Base-by-base conservation (phyloP, 2,329 filamentous ascomycete species). In the Fusarium sarcochroum region DNA sequence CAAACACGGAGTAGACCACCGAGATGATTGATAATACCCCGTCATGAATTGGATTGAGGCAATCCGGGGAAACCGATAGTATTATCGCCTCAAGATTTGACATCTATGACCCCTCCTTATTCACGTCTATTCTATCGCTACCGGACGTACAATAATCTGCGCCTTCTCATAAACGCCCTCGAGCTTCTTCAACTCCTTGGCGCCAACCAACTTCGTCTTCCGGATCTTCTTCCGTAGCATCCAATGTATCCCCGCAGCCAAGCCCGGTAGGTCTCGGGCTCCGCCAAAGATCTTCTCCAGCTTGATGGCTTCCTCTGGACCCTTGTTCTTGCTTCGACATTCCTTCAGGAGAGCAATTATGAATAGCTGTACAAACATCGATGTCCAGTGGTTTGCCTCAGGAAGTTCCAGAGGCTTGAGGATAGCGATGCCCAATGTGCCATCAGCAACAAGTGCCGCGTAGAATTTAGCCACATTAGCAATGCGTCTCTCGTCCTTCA, bases 351-450 rank as follows among this genome's bases (percentile, higher is more conserved):
- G 79, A 3, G 89, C 91, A 48, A 96, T 89, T 17, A 98, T 83
- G 69, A 98, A 80, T 9, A 96, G 83, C 78, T 98, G 93, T 45
- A 94, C 84, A 75, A 98, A 96, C 23, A 88, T 87, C 58, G 87
- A 89, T 0, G 93, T 93, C 80, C 91, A 94, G 9, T 88, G 82
- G 75, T 93, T 92, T 50, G 97, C 79, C 69, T 92, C 93, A 1
- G 89, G 87, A 53, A 98, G 88, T 68, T 96, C 94, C 44, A 98
- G 85, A 17, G 89, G 89, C 79, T 92, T 90, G 42, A 91, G 79
- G 9, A 89, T 75, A 14, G 79, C 79, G 20, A 89, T 78, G 6
- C 78, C 78, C 42, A 88, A 73, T 17, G 78, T 80, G 2, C 82
- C 81, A 46, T 82, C 81, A 2, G 79, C 78, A 25, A 89, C 79